phyloP scores from a whole-genome alignment of 345 rosid genomes.

The Populus deltoides region DNA sequence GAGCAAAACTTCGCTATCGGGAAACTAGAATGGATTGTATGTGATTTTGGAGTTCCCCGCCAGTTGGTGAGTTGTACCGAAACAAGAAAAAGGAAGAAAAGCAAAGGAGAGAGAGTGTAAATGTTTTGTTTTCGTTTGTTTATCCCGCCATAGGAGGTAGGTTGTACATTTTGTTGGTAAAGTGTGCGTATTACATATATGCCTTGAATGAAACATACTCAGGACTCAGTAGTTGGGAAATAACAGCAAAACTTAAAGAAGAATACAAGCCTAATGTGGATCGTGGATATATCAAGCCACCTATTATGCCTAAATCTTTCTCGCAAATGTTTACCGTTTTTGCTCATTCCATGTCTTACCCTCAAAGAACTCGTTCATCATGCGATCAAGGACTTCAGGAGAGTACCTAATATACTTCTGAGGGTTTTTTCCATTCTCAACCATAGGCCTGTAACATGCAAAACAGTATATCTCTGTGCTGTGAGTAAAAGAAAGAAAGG shows the following conservation, averaged over 20 bases:
- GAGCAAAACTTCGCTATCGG: neutral
- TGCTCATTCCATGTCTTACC: conserved; percentile 84
- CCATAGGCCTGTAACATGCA: conserved; percentile 56
- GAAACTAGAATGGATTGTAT: neutral
- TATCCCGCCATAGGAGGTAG: neutral
- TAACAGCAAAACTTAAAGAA: neutral
- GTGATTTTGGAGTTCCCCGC: neutral
- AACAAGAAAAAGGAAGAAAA: neutral
- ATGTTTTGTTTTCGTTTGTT: neutral
- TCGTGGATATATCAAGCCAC: neutral
- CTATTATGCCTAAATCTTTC: conserved; percentile 5
- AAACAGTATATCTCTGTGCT: neutral
- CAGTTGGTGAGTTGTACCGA: neutral
- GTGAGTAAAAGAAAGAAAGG: neutral
- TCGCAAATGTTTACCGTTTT: conserved; percentile 42
- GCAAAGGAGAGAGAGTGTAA: neutral
- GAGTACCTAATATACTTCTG: conserved; percentile 71
- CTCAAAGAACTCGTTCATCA: conserved; percentile 92
- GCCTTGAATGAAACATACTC: neutral
- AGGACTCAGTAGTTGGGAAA: neutral
- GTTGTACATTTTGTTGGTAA: neutral
- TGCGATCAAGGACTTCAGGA: conserved; percentile 78
- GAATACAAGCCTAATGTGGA: neutral
- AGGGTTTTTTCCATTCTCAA: conserved; percentile 84
- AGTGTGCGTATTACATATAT: neutral